phyloP scores from a whole-genome alignment of 106 monocot species.

The Phalaenopsis equestris region DNA sequence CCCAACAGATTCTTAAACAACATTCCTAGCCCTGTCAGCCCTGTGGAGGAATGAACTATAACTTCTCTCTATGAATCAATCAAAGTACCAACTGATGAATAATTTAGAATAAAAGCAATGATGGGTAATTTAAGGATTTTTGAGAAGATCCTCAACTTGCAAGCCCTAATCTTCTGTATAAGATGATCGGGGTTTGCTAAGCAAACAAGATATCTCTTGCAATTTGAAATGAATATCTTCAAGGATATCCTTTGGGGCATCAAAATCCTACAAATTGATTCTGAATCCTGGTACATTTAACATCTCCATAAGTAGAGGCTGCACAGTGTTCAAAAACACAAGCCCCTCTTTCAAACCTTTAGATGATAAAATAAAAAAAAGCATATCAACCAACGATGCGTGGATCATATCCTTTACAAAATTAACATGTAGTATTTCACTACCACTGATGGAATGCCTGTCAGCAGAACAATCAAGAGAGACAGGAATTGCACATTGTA shows the following conservation, averaged over 20 bases:
- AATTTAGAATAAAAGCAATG: constrained; percentile 30
- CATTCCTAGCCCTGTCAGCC: constrained; percentile 80
- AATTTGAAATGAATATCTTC: constrained; percentile 26
- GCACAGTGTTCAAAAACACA: constrained; percentile 49
- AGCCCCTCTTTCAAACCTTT: constrained; percentile 59
- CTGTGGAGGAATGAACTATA: constrained; percentile 72
- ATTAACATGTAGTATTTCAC: constrained; percentile 57
- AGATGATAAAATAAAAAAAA: constrained; percentile 33
- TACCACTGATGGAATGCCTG: constrained; percentile 29
- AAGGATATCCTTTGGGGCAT: constrained; percentile 31
- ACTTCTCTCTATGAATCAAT: constrained; percentile 79
- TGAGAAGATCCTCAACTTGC: constrained; percentile 51
- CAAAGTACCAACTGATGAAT: constrained; percentile 52
- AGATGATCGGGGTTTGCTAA: constrained; percentile 30
- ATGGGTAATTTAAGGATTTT: constrained; percentile 33
- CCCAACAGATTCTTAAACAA: constrained; percentile 90
- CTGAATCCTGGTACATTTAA: constrained; percentile 58
- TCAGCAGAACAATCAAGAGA: constrained; percentile 44
- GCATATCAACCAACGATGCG: constrained; percentile 36
- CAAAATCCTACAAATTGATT: constrained; percentile 59
- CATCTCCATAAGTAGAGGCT: constrained; percentile 82
- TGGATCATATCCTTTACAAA: constrained; percentile 48
- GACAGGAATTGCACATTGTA: constrained; percentile 57
- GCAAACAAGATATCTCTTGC: constrained; percentile 28
- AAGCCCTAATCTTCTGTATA: constrained; percentile 43